These are phyloP conservation scores for Phytophthora tentaculata DNA, from an alignment of 352 stramenopile genomes.

Conservation along the genomic window DNA sequence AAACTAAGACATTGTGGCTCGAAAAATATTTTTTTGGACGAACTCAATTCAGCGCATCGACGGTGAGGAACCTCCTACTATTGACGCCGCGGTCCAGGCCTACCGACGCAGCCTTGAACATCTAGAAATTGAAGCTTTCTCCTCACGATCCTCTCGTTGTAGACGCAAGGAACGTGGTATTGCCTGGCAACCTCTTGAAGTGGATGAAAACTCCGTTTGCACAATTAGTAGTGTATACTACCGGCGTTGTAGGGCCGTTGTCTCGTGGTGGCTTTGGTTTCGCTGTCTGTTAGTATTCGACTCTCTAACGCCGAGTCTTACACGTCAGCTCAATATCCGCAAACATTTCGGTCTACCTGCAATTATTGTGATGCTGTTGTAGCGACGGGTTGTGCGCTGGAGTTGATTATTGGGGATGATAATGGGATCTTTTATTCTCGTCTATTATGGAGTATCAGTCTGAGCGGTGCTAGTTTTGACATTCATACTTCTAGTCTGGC, in stretches of 20 bases:
- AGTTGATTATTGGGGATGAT: conserved; percentile 9
- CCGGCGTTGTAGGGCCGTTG: conserved; percentile 11
- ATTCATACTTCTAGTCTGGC: conserved; percentile 20
- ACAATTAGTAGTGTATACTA: conserved; percentile 9
- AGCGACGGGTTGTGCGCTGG: background rate
- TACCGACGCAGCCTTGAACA: background rate
- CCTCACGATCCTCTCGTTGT: conserved; percentile 15
- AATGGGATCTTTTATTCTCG: conserved; percentile 23
- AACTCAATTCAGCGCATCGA: conserved; percentile 4
- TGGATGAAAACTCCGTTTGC: background rate
- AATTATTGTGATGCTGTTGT: conserved; percentile 21
- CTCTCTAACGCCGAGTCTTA: conserved; percentile 44
- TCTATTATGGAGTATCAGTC: conserved; percentile 15
- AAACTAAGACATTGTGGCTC: conserved; percentile 4
- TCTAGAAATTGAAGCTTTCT: conserved; percentile 13
- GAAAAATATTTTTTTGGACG: background rate
- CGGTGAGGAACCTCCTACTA: conserved; percentile 5
- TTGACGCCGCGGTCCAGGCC: conserved; percentile 3
- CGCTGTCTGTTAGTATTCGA: conserved; percentile 55
- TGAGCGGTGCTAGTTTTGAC: conserved; percentile 8
- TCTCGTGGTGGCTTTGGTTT: conserved; percentile 64
- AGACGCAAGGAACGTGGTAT: conserved; percentile 14
- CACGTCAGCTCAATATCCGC: conserved; percentile 13
- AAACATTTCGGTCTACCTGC: conserved; percentile 23
- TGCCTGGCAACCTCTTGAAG: conserved; percentile 6